A percentile compares a stretch with the other conserved stretches of the same genome.
Conservation (phyloP, 2,329 filamentous ascomycete species). For the Tolypocladium ophioglossoides region DNA sequence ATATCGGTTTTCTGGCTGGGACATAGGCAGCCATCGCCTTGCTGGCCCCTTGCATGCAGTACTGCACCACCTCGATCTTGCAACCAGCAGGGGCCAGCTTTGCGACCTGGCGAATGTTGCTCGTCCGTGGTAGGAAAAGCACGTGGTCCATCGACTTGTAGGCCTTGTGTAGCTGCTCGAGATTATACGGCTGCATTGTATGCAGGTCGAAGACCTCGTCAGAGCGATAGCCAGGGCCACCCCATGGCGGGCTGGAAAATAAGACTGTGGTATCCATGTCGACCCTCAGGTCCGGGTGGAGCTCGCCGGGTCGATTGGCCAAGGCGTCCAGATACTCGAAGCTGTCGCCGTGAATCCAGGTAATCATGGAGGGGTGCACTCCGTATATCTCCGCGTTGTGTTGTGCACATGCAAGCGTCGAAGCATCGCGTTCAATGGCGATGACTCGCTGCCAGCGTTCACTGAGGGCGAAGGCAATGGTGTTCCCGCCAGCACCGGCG, state of each 20-base stretch:
- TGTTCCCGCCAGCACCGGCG: conserved; percentile 84
- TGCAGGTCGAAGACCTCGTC: conserved; percentile 70
- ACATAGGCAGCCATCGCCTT: conserved; percentile 65
- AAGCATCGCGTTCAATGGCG: conserved; percentile 74
- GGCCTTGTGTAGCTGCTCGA: conserved; percentile 49
- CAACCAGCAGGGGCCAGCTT: conserved; percentile 34
- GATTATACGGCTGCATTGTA: conserved; percentile 80
- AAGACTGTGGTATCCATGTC: conserved; percentile 32
- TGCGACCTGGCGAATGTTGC: conserved; percentile 71
- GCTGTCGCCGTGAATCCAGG: conserved; percentile 80
- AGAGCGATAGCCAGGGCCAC: conserved; percentile 43
- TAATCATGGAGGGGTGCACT: conserved; percentile 59
- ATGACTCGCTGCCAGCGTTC: conserved; percentile 74
- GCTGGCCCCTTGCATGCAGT: conserved; percentile 82
- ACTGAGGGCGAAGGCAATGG: conserved; percentile 83
- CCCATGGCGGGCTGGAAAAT: conserved; percentile 52
- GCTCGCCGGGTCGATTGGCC: conserved; percentile 20
- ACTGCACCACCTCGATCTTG: conserved; percentile 72
- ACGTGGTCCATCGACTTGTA: conserved; percentile 53
- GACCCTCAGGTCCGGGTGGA: conserved; percentile 29
- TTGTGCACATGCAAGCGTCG: conserved; percentile 79
- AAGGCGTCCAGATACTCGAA: conserved; percentile 58
- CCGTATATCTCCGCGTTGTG: conserved; percentile 84
- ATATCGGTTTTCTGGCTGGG: conserved; percentile 18
- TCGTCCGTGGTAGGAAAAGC: conserved; percentile 78